Evolutionary conservation across 208 protist genomes (phyloP).

Genomic region (Crithidia brevicula): DNA sequence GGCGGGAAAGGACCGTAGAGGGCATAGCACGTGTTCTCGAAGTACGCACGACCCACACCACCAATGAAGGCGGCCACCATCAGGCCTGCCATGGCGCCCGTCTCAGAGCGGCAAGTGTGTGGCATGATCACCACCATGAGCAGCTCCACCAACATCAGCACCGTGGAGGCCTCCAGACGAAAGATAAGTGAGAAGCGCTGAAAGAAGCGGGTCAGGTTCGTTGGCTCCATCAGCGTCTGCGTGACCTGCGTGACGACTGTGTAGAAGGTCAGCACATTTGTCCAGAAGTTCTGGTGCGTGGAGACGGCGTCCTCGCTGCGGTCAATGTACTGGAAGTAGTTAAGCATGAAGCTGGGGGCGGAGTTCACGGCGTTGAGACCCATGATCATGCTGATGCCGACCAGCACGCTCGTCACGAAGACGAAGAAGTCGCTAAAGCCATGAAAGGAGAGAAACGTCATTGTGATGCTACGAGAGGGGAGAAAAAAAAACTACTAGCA

Average conservation of each 20-base stretch:
- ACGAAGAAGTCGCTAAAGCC: constrained; percentile 37
- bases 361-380: constrained; percentile 78
- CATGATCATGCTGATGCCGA: constrained; percentile 80
- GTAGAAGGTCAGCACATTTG: constrained; percentile 72
- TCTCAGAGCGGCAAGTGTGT: constrained; percentile 28
- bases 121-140: constrained; percentile 54
- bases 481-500: neutral
- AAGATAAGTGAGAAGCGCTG: constrained; percentile 52
- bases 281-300: constrained; percentile 43
- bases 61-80: constrained; percentile 49
- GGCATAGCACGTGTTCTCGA: constrained; percentile 76
- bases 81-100: constrained; percentile 47
- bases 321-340: constrained; percentile 66
- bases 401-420: constrained; percentile 66
- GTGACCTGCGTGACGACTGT: constrained; percentile 63
- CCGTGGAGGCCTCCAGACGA: constrained; percentile 35
- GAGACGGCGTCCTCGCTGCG: constrained; percentile 38
- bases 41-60: constrained; percentile 60
- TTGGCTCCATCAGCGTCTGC: constrained; percentile 51
- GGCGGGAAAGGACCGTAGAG: constrained; percentile 63
- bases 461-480: neutral
- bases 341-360: constrained; percentile 71
- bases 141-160: constrained; percentile 54
- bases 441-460: constrained; percentile 33
- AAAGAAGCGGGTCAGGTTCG: constrained; percentile 52